Conservation (phyloP, 352 stramenopile genomes). For the Globisporangium camurandrum region DNA sequence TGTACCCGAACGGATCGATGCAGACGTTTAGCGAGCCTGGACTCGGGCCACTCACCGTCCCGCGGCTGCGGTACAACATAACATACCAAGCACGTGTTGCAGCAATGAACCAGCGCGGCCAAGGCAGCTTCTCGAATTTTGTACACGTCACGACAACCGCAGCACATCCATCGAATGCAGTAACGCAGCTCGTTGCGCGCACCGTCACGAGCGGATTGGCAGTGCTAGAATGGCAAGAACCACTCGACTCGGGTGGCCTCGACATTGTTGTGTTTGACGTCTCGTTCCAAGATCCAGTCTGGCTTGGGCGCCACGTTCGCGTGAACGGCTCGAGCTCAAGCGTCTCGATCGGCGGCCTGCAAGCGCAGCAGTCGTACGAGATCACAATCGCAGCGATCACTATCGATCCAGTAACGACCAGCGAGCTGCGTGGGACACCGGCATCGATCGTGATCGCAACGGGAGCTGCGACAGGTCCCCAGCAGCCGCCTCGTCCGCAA, state of each 20-base stretch:
- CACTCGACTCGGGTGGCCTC: conserved; percentile 23
- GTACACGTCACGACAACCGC: conserved; percentile 15
- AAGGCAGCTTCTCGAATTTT: conserved; percentile 16
- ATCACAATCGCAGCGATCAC: conserved; percentile 20
- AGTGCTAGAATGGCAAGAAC: conserved; percentile 20
- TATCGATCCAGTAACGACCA: neutral
- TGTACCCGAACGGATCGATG: neutral
- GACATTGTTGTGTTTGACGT: conserved; percentile 21
- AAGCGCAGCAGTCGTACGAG: conserved; percentile 15
- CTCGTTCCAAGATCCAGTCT: conserved; percentile 10
- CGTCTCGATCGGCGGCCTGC: conserved; percentile 17
- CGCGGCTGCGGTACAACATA: conserved; percentile 17
- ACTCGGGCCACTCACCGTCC: conserved; percentile 2
- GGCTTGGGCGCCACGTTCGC: neutral
- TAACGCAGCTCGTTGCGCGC: conserved; percentile 11
- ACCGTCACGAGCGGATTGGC: conserved; percentile 19
- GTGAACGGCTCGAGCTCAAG: conserved; percentile 6
- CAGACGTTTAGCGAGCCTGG: neutral
- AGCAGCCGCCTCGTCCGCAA: conserved; percentile 14
- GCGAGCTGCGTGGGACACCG: neutral
- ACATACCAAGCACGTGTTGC: conserved; percentile 21
- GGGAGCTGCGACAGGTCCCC: conserved; percentile 6
- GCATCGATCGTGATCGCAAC: conserved; percentile 11
- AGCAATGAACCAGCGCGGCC: conserved; percentile 15
- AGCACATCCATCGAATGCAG: conserved; percentile 14